Percentiles rank a stretch among this genome's conserved stretches.
phyloP scores from a whole-genome alignment of 106 monocot species.

The Dendrobium nobile region DNA sequence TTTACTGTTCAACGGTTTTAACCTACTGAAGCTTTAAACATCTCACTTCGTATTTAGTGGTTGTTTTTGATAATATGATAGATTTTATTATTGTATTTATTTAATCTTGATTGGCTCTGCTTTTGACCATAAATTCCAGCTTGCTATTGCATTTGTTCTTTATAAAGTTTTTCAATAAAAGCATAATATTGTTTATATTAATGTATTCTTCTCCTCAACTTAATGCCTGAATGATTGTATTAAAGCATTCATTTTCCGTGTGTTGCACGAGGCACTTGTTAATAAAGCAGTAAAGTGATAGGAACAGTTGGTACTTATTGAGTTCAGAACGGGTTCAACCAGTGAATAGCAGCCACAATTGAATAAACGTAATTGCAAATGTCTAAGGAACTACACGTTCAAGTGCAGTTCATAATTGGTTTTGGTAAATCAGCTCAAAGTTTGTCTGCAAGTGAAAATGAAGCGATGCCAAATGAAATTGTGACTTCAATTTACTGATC shows the following conservation, averaged over 20 bases:
- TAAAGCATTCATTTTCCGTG: not conserved
- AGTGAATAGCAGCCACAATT: not conserved
- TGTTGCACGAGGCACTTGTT: not conserved
- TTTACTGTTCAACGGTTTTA: too few relatives aligned
- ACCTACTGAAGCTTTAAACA: too few relatives aligned
- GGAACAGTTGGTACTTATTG: not conserved
- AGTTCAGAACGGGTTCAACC: not conserved
- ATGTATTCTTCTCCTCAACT: not conserved
- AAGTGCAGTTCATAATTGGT: not conserved
- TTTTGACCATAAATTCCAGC: not conserved
- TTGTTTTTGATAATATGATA: too few relatives aligned
- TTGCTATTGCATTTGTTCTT: not conserved
- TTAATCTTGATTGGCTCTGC: not conserved
- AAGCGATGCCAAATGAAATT: not conserved
- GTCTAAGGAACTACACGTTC: not conserved
- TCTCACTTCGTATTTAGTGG: too few relatives aligned
- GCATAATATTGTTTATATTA: not conserved
- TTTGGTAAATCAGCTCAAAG: not conserved
- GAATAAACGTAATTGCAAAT: not conserved
- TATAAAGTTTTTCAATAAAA: not conserved
- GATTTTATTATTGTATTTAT: too few relatives aligned
- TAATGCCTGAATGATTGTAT: not conserved
- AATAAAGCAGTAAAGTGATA: not conserved
- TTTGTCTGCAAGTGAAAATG: not conserved
- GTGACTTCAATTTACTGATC: not conserved